Base-by-base conservation (phyloP, 352 stramenopile genomes). In the Aphanomyces euteiches region DNA sequence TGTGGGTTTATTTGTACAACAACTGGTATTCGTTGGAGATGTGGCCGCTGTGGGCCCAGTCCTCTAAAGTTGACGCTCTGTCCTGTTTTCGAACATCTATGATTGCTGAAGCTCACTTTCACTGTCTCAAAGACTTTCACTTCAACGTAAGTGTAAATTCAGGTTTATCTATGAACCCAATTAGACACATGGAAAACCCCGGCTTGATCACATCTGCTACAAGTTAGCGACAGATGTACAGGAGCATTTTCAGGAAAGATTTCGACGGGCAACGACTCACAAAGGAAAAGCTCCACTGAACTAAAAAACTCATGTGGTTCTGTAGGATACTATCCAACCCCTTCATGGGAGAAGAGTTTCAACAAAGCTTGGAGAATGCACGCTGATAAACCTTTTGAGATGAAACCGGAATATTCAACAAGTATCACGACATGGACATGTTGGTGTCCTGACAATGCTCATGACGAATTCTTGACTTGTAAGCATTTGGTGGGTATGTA, bases 391-490 rank as follows among this genome's bases (percentile, higher is more conserved):
- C 13, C 45, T 1, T 15, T 53, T 19, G 13, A 53, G n/a, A 2
- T 53, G 45, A 53, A 53, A 53, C 45, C 45, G 1, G 45, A 53
- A 19, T 53, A 53, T 19, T 1, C 13, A 53, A 53, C 45, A 19
- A 53, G n/a, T 2, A 15, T 53, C 45, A 19, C 45, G 1, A 53
- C 45, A 53, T 53, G 45, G 45, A 53, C 45, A 15, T 53, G 45
- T 19, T 53, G 45, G 45, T 53, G 45, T 19, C 13, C 45, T 53
- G 45, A 53, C 45, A 53, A 53, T 19, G 13, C 45, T n/a, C 45
- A 53, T 53, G n/a, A 53, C 45, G 45, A 53, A 53, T 53, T 53
- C 45, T n/a, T 53, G 45, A 53, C 45, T n/a, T 53, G 45, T 53
- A 53, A 2, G 45, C 13, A 53, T 19, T 53, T 53, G 45, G 13